Evolutionary conservation across 768 basidiomycete genomes (phyloP).

Genomic region (Russula olivacea): DNA sequence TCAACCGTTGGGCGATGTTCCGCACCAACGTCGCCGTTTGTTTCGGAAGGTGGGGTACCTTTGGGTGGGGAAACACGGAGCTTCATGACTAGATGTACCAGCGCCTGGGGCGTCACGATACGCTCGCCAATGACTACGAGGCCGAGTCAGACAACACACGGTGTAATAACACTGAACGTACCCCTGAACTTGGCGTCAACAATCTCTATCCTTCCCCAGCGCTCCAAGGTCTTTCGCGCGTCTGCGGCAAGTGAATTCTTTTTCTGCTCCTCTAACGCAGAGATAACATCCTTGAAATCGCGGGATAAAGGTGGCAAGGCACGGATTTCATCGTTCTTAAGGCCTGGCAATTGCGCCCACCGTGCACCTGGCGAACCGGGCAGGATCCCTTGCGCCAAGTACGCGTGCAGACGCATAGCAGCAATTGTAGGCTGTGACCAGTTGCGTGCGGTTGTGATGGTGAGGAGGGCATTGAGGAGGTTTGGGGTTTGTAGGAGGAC

Average conservation of each 20-base stretch:
- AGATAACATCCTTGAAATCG: conserved; percentile 41
- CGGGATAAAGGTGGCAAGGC: conserved; percentile 37
- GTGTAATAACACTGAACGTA: conserved; percentile 30
- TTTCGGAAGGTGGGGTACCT: conserved; percentile 17
- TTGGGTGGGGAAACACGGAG: conserved; percentile 61
- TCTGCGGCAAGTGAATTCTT: conserved; percentile 44
- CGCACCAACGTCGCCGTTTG: conserved; percentile 34
- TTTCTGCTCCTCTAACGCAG: conserved; percentile 44
- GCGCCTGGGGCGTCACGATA: conserved; percentile 77
- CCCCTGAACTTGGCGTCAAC: conserved; percentile 84
- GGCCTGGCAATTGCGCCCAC: conserved; percentile 75
- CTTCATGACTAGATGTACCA: conserved; percentile 83
- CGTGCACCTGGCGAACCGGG: conserved; percentile 43
- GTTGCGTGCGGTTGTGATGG: conserved; percentile 76
- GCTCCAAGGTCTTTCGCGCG: conserved; percentile 57
- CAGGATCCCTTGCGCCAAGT: conserved; percentile 76
- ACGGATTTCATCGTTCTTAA: conserved; percentile 49
- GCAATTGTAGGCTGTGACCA: conserved; percentile 80
- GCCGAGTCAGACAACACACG: not conserved
- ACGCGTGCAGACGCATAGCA: conserved; percentile 77
- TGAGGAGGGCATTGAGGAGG: conserved; percentile 74
- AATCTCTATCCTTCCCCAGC: conserved; percentile 73
- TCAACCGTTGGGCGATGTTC: conserved; percentile 45
- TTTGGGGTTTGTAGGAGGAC: conserved; percentile 67
- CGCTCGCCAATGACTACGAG: conserved; percentile 82